phyloP scores from a whole-genome alignment of 78 protist genomes.

The Dictyostelium firmibasis region DNA sequence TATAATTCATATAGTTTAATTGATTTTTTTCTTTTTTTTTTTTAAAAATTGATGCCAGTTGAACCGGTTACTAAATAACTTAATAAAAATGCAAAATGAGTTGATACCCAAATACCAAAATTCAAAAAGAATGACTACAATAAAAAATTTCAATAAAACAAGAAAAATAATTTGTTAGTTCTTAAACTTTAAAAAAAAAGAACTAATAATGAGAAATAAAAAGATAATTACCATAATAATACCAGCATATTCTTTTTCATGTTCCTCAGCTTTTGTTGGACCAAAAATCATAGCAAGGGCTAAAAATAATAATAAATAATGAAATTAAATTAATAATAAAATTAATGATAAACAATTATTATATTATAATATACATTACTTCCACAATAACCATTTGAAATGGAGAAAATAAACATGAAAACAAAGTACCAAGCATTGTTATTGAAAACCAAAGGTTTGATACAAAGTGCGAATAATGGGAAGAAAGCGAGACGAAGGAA shows the following conservation, averaged over 20 bases:
- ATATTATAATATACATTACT: neutral
- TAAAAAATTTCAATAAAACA: neutral
- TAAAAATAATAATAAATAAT: neutral
- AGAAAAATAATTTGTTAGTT: neutral
- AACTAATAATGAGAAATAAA: neutral
- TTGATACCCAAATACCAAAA: conserved; percentile 75
- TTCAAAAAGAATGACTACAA: conserved; percentile 62
- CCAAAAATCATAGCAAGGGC: conserved; percentile 83
- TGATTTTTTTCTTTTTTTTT: neutral
- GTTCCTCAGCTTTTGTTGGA: conserved; percentile 72
- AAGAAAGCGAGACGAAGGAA: conserved; percentile 48
- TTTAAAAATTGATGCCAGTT: conserved; percentile 1
- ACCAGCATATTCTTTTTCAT: conserved; percentile 74
- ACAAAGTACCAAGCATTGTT: conserved; percentile 9
- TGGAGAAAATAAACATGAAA: conserved; percentile 52
- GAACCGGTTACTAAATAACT: conserved; percentile 47
- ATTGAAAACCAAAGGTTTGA: conserved; percentile 34
- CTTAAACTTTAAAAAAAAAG: neutral
- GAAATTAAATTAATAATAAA: neutral
- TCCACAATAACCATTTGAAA: conserved; percentile 79
- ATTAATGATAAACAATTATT: neutral
- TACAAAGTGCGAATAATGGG: conserved; percentile 63
- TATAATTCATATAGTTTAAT: neutral
- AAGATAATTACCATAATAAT: conserved; percentile 52
- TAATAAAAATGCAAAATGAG: conserved; percentile 41